Percentiles rank a stretch among this genome's conserved stretches.
These are phyloP conservation scores for Barnettozyma pratensis DNA, from an alignment of 805 yeast species.

Conservation along the genomic window DNA sequence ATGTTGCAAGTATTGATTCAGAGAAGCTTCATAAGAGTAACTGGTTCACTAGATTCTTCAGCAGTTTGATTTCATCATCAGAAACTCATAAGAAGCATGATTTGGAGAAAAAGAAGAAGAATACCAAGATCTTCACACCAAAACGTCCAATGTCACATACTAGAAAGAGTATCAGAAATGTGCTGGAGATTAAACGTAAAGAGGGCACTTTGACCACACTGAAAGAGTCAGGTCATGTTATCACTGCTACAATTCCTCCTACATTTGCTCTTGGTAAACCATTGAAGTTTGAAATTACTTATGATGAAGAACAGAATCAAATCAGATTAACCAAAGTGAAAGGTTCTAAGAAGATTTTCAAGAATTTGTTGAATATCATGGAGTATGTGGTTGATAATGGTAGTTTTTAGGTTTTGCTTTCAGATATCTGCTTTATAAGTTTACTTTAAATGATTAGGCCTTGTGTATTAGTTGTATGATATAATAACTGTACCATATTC, in stretches of 20 bases:
- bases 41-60: slow-evolving; percentile 36
- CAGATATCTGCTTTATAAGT: background rate
- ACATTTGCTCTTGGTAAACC: slow-evolving; percentile 41
- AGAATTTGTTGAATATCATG: slow-evolving; percentile 37
- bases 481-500: background rate
- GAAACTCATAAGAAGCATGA: slow-evolving; percentile 11
- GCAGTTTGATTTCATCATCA: slow-evolving; percentile 20
- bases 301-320: slow-evolving; percentile 33
- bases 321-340: slow-evolving; percentile 38
- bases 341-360: slow-evolving; percentile 43
- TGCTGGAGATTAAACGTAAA: slow-evolving; percentile 39
- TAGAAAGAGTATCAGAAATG: slow-evolving; percentile 29
- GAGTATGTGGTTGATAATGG: slow-evolving; percentile 39
- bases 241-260: slow-evolving; percentile 44
- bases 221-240: slow-evolving; percentile 38
- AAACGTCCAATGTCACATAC: slow-evolving; percentile 17
- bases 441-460: background rate
- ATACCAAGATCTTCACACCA: slow-evolving; percentile 11
- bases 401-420: background rate
- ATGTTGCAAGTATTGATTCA: slow-evolving; percentile 10
- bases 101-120: slow-evolving; percentile 5
- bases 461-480: background rate
- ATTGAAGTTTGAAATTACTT: slow-evolving; percentile 40
- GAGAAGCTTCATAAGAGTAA: slow-evolving; percentile 25
- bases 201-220: slow-evolving; percentile 46